These are phyloP conservation scores for Chenopodium suecicum DNA, from an alignment of 148 eudicot genomes.

Conservation along the genomic window DNA sequence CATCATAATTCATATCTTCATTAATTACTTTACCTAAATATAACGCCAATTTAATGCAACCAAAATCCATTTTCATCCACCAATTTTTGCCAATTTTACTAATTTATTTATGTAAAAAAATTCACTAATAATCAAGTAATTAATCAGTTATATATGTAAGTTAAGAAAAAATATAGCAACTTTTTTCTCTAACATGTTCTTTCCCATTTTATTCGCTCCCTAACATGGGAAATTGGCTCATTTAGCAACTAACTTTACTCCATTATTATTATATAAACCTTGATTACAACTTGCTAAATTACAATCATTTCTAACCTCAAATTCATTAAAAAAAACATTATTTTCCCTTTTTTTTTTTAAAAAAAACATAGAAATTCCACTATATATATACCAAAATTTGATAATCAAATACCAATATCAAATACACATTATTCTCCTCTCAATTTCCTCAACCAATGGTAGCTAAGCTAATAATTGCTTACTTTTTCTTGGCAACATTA, in stretches of 20 bases:
- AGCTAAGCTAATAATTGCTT: not conserved
- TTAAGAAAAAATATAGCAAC: conserved; percentile 13
- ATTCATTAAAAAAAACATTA: not conserved
- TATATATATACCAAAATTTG: conserved; percentile 22
- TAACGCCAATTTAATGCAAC: not conserved
- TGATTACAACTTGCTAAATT: not conserved
- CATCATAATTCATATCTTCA: not conserved
- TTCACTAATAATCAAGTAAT: not conserved
- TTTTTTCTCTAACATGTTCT: conserved; percentile 13
- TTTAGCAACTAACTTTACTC: not conserved
- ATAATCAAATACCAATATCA: not conserved
- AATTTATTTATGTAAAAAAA: not conserved
- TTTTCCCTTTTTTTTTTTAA: not conserved
- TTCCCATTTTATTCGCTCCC: conserved; percentile 3
- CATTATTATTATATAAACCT: not conserved
- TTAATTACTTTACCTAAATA: conserved; percentile 6
- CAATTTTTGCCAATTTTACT: not conserved
- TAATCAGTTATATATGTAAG: conserved; percentile 22
- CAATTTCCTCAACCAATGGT: conserved; percentile 11
- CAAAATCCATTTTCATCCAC: conserved; percentile 16
- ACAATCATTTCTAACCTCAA: not conserved
- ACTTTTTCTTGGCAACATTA: conserved; percentile 18
- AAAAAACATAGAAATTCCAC: not conserved
- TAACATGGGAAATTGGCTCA: conserved; percentile 13
- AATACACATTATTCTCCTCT: conserved; percentile 4